These are phyloP conservation scores for Funneliformis mosseae DNA, from an alignment of 192 early-diverging fungal genomes.

Conservation along the genomic window DNA sequence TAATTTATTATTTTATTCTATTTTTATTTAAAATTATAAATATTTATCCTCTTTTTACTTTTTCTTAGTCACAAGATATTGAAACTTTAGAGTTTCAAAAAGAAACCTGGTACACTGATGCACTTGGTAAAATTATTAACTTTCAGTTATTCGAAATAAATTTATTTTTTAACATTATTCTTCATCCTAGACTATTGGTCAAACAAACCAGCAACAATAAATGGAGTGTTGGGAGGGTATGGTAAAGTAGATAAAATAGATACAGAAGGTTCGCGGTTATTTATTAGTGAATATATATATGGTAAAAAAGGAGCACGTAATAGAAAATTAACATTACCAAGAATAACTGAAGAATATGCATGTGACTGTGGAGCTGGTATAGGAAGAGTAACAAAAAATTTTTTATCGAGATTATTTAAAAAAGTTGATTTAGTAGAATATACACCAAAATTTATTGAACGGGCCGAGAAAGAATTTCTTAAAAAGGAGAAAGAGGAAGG, in stretches of 20 bases:
- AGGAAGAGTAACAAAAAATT: constrained; percentile 87
- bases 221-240: constrained; percentile 93
- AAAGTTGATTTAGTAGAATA: constrained; percentile 93
- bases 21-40: no score
- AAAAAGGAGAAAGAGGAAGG: constrained; percentile 56
- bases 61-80: background rate
- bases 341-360: constrained; percentile 36
- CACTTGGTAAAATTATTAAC: constrained; percentile 9
- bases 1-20: no score
- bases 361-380: constrained; percentile 96
- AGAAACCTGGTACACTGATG: constrained; percentile 21
- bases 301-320: constrained; percentile 34
- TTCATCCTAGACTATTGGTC: constrained; percentile 66
- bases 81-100: background rate
- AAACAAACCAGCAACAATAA: constrained; percentile 62
- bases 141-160: background rate
- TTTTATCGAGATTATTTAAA: constrained; percentile 77
- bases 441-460: constrained; percentile 72
- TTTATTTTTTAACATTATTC: background rate
- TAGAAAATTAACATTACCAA: constrained; percentile 30
- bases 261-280: constrained; percentile 63
- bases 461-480: constrained; percentile 66
- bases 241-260: constrained; percentile 74
- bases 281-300: constrained; percentile 67
- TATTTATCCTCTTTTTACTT: no score